phyloP scores from a whole-genome alignment of 805 yeast species.

The Cyberlindnera lachancei region DNA sequence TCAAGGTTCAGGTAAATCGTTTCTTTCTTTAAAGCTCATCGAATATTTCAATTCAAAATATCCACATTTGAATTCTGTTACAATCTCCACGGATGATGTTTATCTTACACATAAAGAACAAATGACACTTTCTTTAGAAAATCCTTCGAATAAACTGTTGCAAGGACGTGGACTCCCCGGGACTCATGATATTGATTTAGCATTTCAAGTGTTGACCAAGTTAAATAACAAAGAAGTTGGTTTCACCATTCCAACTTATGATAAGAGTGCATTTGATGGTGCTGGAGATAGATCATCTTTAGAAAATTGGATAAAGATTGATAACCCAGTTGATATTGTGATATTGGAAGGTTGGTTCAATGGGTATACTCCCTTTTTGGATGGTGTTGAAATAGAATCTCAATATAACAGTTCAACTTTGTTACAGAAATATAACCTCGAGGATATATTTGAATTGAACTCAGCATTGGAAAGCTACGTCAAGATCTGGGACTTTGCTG shows the following conservation, averaged over 20 bases:
- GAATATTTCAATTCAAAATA: conserved; percentile 26
- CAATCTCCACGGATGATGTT: conserved; percentile 79
- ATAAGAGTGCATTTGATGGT: conserved; percentile 65
- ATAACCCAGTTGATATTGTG: conserved; percentile 49
- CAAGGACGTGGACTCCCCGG: conserved; percentile 90
- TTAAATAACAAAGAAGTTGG: conserved; percentile 22
- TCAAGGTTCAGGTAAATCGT: conserved; percentile 76
- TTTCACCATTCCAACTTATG: conserved; percentile 58
- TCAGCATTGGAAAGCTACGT: conserved; percentile 41
- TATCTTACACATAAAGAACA: conserved; percentile 68
- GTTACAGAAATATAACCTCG: conserved; percentile 23
- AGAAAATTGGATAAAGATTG: conserved; percentile 30
- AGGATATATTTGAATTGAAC: conserved; percentile 39
- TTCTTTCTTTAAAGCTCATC: conserved; percentile 37
- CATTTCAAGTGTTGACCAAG: conserved; percentile 26
- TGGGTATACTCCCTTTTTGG: conserved; percentile 51
- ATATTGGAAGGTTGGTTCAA: conserved; percentile 93
- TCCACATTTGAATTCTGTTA: conserved; percentile 33
- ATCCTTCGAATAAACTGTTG: conserved; percentile 45
- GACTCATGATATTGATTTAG: conserved; percentile 63
- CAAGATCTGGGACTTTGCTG: conserved; percentile 48
- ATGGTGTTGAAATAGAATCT: conserved; percentile 17
- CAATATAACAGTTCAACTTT: conserved; percentile 15
- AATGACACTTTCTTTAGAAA: conserved; percentile 29
- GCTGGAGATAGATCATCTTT: conserved; percentile 64